Percentiles rank a stretch among this genome's conserved stretches.
Evolutionary conservation across 2,329 filamentous ascomycete genomes (phyloP).

Genomic region (Aspergillus caelatus): DNA sequence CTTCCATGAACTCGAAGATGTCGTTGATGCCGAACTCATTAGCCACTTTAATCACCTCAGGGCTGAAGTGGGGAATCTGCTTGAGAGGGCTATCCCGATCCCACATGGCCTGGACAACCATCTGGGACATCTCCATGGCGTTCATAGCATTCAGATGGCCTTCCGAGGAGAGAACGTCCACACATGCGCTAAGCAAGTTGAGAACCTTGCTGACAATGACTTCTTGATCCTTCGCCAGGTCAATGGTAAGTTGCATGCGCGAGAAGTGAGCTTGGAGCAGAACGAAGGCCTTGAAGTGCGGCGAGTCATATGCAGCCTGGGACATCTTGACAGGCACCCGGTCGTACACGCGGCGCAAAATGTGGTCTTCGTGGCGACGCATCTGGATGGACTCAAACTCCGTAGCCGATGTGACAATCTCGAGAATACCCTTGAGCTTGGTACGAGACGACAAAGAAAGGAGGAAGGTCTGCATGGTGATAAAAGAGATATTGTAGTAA

Average conservation of each 20-base stretch:
- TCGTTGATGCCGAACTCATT: conserved; percentile 84
- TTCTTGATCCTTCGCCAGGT: conserved; percentile 95
- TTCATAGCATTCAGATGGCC: conserved; percentile 96
- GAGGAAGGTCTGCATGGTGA: conserved; percentile 98
- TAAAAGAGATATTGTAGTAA: conserved; percentile 99
- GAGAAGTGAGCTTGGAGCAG: conserved; percentile 96
- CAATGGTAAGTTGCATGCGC: conserved; percentile 92
- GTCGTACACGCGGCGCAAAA: conserved; percentile 91
- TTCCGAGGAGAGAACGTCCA: conserved; percentile 93
- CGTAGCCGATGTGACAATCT: conserved; percentile 94
- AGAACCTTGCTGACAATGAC: conserved; percentile 81
- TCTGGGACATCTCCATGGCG: conserved; percentile 98
- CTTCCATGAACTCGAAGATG: conserved; percentile 97
- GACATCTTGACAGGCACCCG: conserved; percentile 94
- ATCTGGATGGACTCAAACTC: conserved; percentile 97
- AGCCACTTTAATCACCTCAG: conserved; percentile 79
- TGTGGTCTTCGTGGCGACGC: conserved; percentile 83
- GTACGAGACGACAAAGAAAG: conserved; percentile 85
- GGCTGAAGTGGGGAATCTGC: conserved; percentile 93
- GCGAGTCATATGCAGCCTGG: conserved; percentile 82
- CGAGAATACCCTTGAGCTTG: conserved; percentile 94
- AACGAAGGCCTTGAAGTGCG: conserved; percentile 98
- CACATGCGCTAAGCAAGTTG: conserved; percentile 84
- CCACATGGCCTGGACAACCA: conserved; percentile 99
- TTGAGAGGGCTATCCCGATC: conserved; percentile 95